phyloP scores from a whole-genome alignment of 148 eudicot genomes.

The Vaccinium myrtillus region DNA sequence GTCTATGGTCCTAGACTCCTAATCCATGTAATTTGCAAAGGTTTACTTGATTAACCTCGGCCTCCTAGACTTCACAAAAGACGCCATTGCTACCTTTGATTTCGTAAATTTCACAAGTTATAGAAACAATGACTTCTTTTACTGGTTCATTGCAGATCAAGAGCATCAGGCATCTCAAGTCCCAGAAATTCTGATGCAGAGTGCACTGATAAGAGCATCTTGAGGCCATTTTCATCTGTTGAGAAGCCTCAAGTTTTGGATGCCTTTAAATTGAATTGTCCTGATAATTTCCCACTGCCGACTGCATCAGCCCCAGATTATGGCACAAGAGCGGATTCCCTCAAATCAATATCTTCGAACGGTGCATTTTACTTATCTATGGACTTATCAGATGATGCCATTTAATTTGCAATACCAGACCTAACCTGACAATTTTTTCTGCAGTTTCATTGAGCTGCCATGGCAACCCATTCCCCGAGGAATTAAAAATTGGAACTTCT shows the following conservation, averaged over 20 bases:
- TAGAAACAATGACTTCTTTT: neutral
- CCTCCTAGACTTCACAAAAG: neutral
- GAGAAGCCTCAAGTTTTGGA: constrained; percentile 17
- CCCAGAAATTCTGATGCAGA: constrained; percentile 4
- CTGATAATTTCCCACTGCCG: constrained; percentile 16
- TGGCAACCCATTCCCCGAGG: constrained; percentile 12
- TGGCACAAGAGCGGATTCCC: constrained; percentile 13
- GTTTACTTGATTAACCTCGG: neutral
- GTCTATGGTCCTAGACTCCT: neutral
- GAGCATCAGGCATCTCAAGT: constrained; percentile 5
- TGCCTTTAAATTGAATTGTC: neutral
- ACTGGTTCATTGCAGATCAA: constrained; percentile 25
- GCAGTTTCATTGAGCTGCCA: constrained; percentile 23
- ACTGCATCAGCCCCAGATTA: constrained; percentile 15
- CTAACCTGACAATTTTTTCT: constrained; percentile 13
- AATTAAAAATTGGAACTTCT: constrained; percentile 21
- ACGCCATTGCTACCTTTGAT: neutral
- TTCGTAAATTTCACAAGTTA: neutral
- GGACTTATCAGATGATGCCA: neutral
- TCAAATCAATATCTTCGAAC: constrained; percentile 20
- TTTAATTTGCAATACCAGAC: constrained; percentile 12
- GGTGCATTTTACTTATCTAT: constrained; percentile 30
- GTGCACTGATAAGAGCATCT: constrained; percentile 14
- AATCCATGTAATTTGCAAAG: neutral
- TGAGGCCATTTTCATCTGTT: constrained; percentile 21